Conservation (phyloP, 2,329 filamentous ascomycete species). For the Penicillium polonicum region DNA sequence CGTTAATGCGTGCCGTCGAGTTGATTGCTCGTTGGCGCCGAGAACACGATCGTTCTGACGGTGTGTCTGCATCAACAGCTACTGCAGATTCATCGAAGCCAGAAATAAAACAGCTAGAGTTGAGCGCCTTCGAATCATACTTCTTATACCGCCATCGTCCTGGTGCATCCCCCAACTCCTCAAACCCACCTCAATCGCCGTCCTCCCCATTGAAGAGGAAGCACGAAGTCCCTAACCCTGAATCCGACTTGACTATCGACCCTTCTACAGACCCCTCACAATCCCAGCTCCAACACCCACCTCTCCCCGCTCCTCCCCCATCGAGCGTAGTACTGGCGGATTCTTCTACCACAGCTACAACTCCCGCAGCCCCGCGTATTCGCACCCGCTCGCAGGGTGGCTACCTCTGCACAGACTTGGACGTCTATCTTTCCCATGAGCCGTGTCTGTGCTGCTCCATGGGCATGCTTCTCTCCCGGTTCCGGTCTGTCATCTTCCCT, state of each 20-base stretch:
- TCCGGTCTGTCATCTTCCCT: constrained; percentile 76
- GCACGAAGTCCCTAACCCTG: constrained; percentile 14
- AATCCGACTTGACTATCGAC: constrained; percentile 7
- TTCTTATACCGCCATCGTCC: constrained; percentile 57
- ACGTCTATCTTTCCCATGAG: constrained; percentile 93
- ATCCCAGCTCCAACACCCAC: constrained; percentile 15
- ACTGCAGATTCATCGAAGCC: neutral
- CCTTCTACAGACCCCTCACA: constrained; percentile 16
- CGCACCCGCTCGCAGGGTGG: constrained; percentile 73
- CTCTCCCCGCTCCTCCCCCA: constrained; percentile 14
- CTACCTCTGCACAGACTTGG: constrained; percentile 90
- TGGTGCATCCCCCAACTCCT: constrained; percentile 24
- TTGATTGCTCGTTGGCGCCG: constrained; percentile 45
- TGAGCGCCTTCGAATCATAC: constrained; percentile 34
- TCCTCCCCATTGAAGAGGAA: constrained; percentile 23
- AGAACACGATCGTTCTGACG: constrained; percentile 20
- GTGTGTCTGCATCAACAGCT: neutral
- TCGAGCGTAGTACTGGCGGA: constrained; percentile 5
- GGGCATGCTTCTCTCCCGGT: constrained; percentile 91
- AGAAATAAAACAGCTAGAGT: constrained; percentile 10
- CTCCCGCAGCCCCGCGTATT: constrained; percentile 57
- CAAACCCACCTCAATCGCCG: neutral
- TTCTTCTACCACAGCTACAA: neutral
- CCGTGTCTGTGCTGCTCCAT: constrained; percentile 96
- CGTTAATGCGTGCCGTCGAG: constrained; percentile 46